These are phyloP conservation scores for Cladophialophora immunda DNA, from an alignment of 2,329 filamentous ascomycete species.

Conservation along the genomic window DNA sequence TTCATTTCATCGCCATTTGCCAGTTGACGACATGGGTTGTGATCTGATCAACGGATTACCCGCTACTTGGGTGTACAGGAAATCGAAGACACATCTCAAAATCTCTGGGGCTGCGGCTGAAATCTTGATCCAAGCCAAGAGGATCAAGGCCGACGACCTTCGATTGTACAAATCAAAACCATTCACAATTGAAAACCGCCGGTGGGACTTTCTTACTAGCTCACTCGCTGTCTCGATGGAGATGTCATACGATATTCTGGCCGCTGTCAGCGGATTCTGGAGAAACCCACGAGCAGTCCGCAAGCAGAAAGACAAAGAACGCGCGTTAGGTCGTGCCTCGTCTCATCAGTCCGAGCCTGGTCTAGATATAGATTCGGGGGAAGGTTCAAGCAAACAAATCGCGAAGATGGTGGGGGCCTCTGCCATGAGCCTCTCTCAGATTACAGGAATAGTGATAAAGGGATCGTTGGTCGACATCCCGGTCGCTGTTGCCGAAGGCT, in stretches of 20 bases:
- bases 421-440: slow-evolving; percentile 24
- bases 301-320: slow-evolving; percentile 8
- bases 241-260: slow-evolving; percentile 19
- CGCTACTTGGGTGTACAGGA: slow-evolving; percentile 56
- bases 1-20: slow-evolving; percentile 74
- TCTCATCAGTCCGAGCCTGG: neutral
- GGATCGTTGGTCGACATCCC: slow-evolving; percentile 55
- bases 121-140: slow-evolving; percentile 43
- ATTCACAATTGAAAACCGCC: slow-evolving; percentile 35
- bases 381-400: slow-evolving; percentile 33
- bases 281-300: slow-evolving; percentile 10
- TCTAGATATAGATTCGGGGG: neutral
- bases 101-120: slow-evolving; percentile 59
- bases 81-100: slow-evolving; percentile 52
- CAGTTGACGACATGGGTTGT: slow-evolving; percentile 72
- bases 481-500: slow-evolving; percentile 60
- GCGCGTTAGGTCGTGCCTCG: slow-evolving; percentile 4
- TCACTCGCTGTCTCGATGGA: slow-evolving; percentile 14
- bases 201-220: slow-evolving; percentile 21
- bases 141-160: slow-evolving; percentile 26
- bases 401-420: slow-evolving; percentile 37
- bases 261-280: slow-evolving; percentile 19
- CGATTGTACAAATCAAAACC: slow-evolving; percentile 46
- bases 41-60: slow-evolving; percentile 70
- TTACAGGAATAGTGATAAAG: slow-evolving; percentile 21